phyloP scores from a whole-genome alignment of 2,329 filamentous ascomycete genomes.

The Ascosphaera acerosa region DNA sequence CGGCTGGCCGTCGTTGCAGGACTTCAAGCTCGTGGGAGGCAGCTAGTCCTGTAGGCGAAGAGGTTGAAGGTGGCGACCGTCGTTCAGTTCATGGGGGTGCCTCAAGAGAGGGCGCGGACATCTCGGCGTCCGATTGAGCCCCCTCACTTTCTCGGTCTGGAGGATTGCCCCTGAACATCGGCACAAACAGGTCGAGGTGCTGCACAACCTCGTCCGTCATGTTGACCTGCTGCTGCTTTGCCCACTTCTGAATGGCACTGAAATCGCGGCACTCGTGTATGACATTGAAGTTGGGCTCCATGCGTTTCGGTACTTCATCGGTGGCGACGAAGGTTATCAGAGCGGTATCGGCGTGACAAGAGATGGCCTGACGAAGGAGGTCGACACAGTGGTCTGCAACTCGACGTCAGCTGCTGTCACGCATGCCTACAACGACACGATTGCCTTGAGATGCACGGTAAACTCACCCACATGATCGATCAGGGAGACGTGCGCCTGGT shows the following conservation, averaged over 20 bases:
- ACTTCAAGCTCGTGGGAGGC: too few species aligned
- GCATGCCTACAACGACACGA: too few species aligned
- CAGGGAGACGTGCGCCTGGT: slow-evolving; percentile 1
- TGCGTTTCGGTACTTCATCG: not conserved
- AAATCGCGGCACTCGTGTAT: slow-evolving; percentile 5
- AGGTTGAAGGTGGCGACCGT: too few species aligned
- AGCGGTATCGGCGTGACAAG: slow-evolving; percentile 5
- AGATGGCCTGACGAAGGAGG: slow-evolving; percentile 5
- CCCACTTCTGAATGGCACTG: slow-evolving; percentile 4
- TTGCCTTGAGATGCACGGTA: too few species aligned
- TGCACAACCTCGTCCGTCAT: slow-evolving; percentile 4
- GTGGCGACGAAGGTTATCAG: slow-evolving; percentile 5
- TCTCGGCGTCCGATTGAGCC: too few species aligned
- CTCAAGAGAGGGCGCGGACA: too few species aligned
- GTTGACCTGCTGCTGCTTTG: slow-evolving; percentile 4
- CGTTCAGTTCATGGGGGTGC: too few species aligned
- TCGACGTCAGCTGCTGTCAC: not conserved
- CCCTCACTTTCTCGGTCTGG: too few species aligned
- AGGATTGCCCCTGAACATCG: too few species aligned
- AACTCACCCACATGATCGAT: slow-evolving; percentile 6
- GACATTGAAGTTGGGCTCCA: slow-evolving; percentile 4
- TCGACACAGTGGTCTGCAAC: slow-evolving; percentile 6
- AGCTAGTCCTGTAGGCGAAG: too few species aligned
- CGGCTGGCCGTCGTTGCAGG: too few species aligned
- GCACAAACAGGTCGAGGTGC: too few species aligned